phyloP scores from a whole-genome alignment of 2,329 filamentous ascomycete genomes.

The Penicillium sp. region DNA sequence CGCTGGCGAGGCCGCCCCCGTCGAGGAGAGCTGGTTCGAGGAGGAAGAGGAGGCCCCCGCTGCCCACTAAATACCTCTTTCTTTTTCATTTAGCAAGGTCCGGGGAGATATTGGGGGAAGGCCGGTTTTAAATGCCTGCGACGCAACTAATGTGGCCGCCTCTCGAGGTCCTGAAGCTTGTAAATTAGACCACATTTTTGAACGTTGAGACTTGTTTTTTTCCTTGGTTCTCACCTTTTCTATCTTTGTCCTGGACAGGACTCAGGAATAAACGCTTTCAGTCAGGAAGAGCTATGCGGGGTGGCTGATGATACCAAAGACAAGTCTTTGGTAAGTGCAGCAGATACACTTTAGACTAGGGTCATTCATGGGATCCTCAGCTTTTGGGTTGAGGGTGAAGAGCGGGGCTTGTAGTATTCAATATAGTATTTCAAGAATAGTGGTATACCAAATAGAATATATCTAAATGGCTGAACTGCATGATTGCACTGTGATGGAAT shows the following conservation, averaged over 20 bases:
- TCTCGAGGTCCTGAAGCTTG: conserved; percentile 30
- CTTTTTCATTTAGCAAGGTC: conserved; percentile 29
- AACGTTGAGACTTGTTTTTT: conserved; percentile 26
- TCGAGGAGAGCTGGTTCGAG: conserved; percentile 77
- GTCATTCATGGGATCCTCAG: neutral
- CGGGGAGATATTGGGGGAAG: conserved; percentile 30
- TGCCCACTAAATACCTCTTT: conserved; percentile 42
- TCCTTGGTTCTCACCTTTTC: conserved; percentile 11
- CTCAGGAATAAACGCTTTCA: neutral
- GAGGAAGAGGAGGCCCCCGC: conserved; percentile 59
- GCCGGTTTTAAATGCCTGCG: conserved; percentile 23
- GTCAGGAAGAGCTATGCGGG: neutral
- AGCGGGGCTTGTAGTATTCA: neutral
- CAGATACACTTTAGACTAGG: neutral
- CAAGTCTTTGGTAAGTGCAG: neutral
- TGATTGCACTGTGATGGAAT: neutral
- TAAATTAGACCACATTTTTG: conserved; percentile 30
- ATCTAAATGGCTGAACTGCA: neutral
- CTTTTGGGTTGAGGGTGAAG: neutral
- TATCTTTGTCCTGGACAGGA: no score
- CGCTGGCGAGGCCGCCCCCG: conserved; percentile 60
- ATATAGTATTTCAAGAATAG: neutral
- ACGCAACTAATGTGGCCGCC: conserved; percentile 21
- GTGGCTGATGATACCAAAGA: neutral
- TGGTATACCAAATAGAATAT: neutral